These are phyloP conservation scores for Purpureocillium takamizusanense DNA, from an alignment of 2,329 filamentous ascomycete genomes.

Conservation along the genomic window DNA sequence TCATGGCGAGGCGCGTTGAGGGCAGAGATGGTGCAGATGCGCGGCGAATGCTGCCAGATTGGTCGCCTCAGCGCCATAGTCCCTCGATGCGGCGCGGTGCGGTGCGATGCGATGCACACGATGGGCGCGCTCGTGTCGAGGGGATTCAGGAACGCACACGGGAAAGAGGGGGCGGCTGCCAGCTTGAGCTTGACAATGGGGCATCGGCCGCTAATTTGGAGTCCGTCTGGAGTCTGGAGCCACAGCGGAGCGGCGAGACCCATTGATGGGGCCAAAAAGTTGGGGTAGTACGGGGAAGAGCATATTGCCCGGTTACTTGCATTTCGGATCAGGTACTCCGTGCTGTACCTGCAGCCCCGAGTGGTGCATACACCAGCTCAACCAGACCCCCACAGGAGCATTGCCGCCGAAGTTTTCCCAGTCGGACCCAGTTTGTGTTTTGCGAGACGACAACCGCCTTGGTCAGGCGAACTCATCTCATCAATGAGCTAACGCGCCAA, in stretches of 20 bases:
- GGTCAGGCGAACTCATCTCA: too few relatives aligned
- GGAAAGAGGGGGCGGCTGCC: background rate
- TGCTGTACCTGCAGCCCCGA: too few relatives aligned
- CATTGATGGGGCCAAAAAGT: constrained; percentile 2
- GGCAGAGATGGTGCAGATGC: constrained; percentile 10
- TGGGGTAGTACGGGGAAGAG: constrained; percentile 3
- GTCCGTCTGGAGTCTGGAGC: background rate
- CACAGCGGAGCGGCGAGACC: constrained; percentile 1
- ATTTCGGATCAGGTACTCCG: background rate
- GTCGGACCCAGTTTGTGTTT: constrained; percentile 4
- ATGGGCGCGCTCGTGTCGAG: too few relatives aligned
- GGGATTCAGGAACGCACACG: background rate
- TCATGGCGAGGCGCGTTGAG: constrained; percentile 12
- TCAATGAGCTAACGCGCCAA: background rate
- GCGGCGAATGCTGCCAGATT: constrained; percentile 12
- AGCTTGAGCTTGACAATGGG: background rate
- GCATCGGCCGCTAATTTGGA: background rate
- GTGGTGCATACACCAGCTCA: constrained; percentile 1
- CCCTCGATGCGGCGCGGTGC: too few relatives aligned
- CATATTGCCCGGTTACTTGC: background rate
- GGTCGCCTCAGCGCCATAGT: constrained; percentile 21
- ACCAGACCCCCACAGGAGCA: constrained; percentile 1
- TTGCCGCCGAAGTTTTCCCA: constrained; percentile 12
- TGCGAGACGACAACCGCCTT: constrained; percentile 1
- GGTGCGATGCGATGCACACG: too few relatives aligned